Evolutionary conservation across 768 basidiomycete species (phyloP).

Genomic region (Tulasnella calospora): DNA sequence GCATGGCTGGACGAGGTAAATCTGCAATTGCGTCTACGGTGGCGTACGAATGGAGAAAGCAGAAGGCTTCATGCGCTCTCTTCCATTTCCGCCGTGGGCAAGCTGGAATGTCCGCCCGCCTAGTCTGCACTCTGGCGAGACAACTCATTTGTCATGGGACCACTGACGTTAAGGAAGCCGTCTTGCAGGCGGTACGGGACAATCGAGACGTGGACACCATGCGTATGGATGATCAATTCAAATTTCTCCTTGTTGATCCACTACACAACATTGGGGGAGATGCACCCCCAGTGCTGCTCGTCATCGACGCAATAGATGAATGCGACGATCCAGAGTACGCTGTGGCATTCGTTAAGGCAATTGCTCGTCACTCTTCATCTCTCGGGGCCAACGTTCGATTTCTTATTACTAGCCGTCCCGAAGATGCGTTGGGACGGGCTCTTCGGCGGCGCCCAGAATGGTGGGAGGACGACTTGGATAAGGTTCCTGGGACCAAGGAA

Average conservation of each 20-base stretch:
- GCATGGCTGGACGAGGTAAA: neutral
- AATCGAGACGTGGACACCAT: neutral
- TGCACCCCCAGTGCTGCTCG: neutral
- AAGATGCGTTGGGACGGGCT: neutral
- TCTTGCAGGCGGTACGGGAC: neutral
- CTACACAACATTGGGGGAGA: neutral
- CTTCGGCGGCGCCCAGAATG: neutral
- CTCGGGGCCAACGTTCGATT: neutral
- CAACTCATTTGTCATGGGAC: neutral
- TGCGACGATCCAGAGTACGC: neutral
- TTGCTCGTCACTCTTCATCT: neutral
- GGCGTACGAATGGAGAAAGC: neutral
- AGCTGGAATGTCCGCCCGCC: neutral
- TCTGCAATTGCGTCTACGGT: neutral
- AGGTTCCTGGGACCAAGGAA: neutral
- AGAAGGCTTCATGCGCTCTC: neutral
- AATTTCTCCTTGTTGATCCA: neutral
- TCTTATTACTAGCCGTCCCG: neutral
- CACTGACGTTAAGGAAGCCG: neutral
- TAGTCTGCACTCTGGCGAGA: neutral
- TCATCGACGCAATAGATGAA: neutral
- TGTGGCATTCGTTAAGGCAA: neutral
- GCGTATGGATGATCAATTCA: neutral
- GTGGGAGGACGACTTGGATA: neutral
- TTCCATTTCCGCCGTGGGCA: neutral